Evolutionary conservation across 1,284 basidiomycete species (phyloP).

Genomic region (Wolfiporia cocos): DNA sequence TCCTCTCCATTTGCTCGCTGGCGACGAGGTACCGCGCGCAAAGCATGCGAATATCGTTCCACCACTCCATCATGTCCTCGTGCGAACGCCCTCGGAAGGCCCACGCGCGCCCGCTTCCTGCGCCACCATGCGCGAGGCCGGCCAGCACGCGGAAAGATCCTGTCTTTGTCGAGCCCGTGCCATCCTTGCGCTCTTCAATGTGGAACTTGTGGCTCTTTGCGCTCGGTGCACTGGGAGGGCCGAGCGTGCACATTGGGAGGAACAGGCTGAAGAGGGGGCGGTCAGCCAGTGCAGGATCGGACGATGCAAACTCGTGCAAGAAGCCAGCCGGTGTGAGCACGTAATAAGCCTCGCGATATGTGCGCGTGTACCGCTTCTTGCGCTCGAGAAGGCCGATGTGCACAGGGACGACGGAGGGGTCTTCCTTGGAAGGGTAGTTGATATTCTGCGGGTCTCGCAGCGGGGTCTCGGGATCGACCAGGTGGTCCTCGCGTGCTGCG

Average conservation of each 20-base stretch:
- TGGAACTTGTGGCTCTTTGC: constrained; percentile 93
- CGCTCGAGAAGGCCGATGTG: constrained; percentile 92
- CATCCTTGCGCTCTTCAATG: constrained; percentile 90
- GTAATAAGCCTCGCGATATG: constrained; percentile 87
- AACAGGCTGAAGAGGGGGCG: constrained; percentile 87
- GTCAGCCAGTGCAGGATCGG: constrained; percentile 65
- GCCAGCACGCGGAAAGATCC: constrained; percentile 43
- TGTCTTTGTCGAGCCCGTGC: constrained; percentile 55
- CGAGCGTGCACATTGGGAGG: constrained; percentile 93
- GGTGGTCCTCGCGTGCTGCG: constrained; percentile 89
- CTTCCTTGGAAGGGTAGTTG: constrained; percentile 90
- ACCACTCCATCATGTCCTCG: constrained; percentile 99
- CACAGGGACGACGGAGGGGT: constrained; percentile 84
- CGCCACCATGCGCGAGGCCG: constrained; percentile 24
- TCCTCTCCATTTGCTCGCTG: constrained; percentile 90
- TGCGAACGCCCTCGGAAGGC: constrained; percentile 87
- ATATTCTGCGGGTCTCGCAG: constrained; percentile 78
- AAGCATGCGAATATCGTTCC: constrained; percentile 97
- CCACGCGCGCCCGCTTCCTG: constrained; percentile 67
- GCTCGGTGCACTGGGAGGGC: constrained; percentile 76
- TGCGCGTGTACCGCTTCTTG: constrained; percentile 94
- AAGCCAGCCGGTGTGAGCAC: constrained; percentile 95
- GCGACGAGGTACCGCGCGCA: constrained; percentile 95
- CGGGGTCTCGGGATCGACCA: constrained; percentile 95
- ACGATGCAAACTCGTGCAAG: constrained; percentile 86